These are phyloP conservation scores for Akanthomyces lecanii DNA, from an alignment of 2,329 filamentous ascomycete species.

Conservation along the genomic window DNA sequence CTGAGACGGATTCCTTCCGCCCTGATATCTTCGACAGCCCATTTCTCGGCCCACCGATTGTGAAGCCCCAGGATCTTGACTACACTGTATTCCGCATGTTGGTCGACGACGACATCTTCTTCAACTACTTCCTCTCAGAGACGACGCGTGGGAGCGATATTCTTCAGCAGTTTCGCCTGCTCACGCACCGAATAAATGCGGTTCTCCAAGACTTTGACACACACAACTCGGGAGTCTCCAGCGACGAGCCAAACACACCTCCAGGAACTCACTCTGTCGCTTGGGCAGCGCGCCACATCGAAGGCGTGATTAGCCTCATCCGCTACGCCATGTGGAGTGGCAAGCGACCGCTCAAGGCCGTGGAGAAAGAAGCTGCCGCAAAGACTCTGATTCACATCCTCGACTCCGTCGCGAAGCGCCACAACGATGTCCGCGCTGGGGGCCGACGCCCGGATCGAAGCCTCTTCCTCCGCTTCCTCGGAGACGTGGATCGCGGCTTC, in stretches of 20 bases:
- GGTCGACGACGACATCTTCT: conserved; percentile 50
- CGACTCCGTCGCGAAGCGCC: conserved; percentile 38
- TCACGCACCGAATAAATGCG: conserved; percentile 43
- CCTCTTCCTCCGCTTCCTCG: conserved; percentile 46
- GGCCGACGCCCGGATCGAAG: conserved; percentile 35
- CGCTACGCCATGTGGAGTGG: conserved; percentile 37
- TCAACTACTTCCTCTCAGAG: conserved; percentile 47
- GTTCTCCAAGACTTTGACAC: conserved; percentile 43
- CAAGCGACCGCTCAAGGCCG: conserved; percentile 32
- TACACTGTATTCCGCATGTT: conserved; percentile 51
- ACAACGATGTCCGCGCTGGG: conserved; percentile 33
- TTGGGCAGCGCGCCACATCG: conserved; percentile 49
- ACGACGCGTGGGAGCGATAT: conserved; percentile 42
- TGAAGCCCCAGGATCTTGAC: conserved; percentile 39
- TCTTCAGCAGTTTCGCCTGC: conserved; percentile 44
- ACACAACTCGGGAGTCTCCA: conserved; percentile 23
- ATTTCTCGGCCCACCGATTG: conserved; percentile 32
- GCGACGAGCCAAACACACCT: background rate
- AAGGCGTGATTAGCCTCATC: conserved; percentile 40
- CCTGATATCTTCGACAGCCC: conserved; percentile 43
- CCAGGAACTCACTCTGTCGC: conserved; percentile 29
- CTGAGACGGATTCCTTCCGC: conserved; percentile 39
- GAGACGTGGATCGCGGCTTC: conserved; percentile 41
- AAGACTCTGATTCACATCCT: conserved; percentile 47
- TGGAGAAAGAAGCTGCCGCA: conserved; percentile 43